Evolutionary conservation across 352 stramenopile species (phyloP).

Genomic region (Globisporangium solare): DNA sequence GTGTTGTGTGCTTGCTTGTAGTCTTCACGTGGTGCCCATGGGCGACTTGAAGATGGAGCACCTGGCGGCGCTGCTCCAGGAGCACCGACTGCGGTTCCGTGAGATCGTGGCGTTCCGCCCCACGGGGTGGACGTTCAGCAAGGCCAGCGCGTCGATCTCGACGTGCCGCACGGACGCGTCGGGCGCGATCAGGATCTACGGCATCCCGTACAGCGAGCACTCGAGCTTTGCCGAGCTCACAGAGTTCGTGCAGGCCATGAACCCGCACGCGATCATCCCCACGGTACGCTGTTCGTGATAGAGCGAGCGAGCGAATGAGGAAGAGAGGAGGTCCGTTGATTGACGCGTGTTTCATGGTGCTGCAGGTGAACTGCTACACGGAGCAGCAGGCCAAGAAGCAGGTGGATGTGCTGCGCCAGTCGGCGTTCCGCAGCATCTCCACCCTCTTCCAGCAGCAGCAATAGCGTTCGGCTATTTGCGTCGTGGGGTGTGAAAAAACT

Average conservation of each 20-base stretch:
- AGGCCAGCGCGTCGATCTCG: constrained; percentile 42
- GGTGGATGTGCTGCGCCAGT: constrained; percentile 56
- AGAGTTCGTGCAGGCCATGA: constrained; percentile 87
- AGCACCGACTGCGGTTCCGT: constrained; percentile 64
- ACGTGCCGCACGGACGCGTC: constrained; percentile 75
- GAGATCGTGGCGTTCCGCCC: constrained; percentile 93
- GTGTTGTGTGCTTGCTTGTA: constrained; percentile 17
- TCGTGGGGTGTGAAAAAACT: not conserved
- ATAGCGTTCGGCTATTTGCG: not conserved
- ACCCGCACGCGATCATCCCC: constrained; percentile 88
- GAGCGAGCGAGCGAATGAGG: too few species aligned
- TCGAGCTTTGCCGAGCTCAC: constrained; percentile 94
- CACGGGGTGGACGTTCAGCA: constrained; percentile 89
- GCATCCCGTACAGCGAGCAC: constrained; percentile 96
- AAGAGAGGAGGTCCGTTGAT: too few species aligned
- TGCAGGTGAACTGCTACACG: constrained; percentile 68
- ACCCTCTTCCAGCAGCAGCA: constrained; percentile 35
- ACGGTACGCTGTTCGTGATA: too few species aligned
- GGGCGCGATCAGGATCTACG: constrained; percentile 88
- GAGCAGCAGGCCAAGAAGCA: constrained; percentile 67
- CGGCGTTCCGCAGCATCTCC: constrained; percentile 57
- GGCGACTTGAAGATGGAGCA: constrained; percentile 92
- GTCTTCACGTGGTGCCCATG: constrained; percentile 92
- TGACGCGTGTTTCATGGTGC: not conserved
- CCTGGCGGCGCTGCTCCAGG: constrained; percentile 50